Percentiles rank a stretch among this genome's conserved stretches.
phyloP scores from a whole-genome alignment of 371 early-diverging fungal species.

The Mucor saturninus region DNA sequence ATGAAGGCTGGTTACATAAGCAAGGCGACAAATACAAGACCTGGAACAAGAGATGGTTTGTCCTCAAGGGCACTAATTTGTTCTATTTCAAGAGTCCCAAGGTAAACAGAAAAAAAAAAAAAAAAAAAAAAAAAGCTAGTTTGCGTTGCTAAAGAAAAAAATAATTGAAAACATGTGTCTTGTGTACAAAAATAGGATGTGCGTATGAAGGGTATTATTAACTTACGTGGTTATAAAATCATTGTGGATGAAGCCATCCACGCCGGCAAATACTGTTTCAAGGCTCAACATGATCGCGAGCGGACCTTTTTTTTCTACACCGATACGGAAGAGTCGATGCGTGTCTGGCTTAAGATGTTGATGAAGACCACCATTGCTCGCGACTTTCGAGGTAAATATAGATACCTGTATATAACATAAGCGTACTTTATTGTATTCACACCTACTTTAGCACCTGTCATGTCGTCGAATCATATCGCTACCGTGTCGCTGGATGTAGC shows the following conservation, averaged over 20 bases:
- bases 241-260: constrained; percentile 65
- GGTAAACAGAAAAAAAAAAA: constrained; percentile 15
- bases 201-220: constrained; percentile 62
- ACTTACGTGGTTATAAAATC: constrained; percentile 63
- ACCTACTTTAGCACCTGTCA: constrained; percentile 58
- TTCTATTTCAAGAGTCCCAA: constrained; percentile 70
- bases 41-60: constrained; percentile 76
- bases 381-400: constrained; percentile 47
- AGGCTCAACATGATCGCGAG: constrained; percentile 67
- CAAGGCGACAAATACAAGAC: constrained; percentile 69
- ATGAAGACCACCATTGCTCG: constrained; percentile 78
- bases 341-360: constrained; percentile 66
- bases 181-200: constrained; percentile 38
- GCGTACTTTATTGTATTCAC: background rate
- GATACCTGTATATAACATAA: background rate
- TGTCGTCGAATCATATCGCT: constrained; percentile 69
- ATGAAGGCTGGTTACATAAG: constrained; percentile 70
- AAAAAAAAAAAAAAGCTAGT: no score
- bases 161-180: background rate
- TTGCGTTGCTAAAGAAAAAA: background rate
- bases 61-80: constrained; percentile 64
- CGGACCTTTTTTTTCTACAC: constrained; percentile 70
- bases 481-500: constrained; percentile 69
- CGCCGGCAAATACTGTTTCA: constrained; percentile 73
- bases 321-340: constrained; percentile 61